Evolutionary conservation across 768 basidiomycete genomes (phyloP).

Genomic region (Mycena belliarum): DNA sequence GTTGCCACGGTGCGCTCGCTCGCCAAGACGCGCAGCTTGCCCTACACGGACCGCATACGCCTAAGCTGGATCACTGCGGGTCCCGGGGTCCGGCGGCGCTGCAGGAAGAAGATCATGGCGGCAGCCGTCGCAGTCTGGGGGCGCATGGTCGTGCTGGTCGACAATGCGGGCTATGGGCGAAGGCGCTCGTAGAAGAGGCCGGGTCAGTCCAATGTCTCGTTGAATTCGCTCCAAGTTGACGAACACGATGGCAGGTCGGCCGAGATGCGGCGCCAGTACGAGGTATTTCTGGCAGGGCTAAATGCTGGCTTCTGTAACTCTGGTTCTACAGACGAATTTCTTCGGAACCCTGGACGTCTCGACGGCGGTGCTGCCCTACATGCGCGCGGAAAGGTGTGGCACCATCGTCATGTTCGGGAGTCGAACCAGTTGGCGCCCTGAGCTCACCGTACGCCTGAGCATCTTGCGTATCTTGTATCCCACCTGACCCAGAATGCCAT

Average conservation of each 20-base stretch:
- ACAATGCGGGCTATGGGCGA: conserved; percentile 45
- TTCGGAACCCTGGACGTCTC: conserved; percentile 48
- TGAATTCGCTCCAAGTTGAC: no score
- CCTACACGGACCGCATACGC: conserved; percentile 25
- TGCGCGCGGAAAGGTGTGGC: conserved; percentile 30
- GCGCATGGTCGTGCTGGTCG: conserved; percentile 42
- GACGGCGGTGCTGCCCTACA: conserved; percentile 44
- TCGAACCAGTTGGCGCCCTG: conserved; percentile 38
- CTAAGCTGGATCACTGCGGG: conserved; percentile 39
- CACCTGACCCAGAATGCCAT: not conserved
- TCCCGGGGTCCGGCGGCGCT: conserved; percentile 29
- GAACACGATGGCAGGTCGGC: not conserved
- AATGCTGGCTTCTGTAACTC: no score
- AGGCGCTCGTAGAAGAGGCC: conserved; percentile 38
- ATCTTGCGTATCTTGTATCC: not conserved
- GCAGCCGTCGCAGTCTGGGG: conserved; percentile 38
- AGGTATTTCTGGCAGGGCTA: not conserved
- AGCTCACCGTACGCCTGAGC: conserved; percentile 5
- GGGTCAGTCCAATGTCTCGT: conserved; percentile 38
- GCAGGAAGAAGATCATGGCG: conserved; percentile 28
- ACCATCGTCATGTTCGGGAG: conserved; percentile 45
- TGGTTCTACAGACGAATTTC: conserved; percentile 31
- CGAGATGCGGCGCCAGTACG: conserved; percentile 3
- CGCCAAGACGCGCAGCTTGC: conserved; percentile 26
- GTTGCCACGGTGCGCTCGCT: conserved; percentile 43